Base-by-base conservation (phyloP, 2,329 filamentous ascomycete species). In the Colletotrichum graminicola region DNA sequence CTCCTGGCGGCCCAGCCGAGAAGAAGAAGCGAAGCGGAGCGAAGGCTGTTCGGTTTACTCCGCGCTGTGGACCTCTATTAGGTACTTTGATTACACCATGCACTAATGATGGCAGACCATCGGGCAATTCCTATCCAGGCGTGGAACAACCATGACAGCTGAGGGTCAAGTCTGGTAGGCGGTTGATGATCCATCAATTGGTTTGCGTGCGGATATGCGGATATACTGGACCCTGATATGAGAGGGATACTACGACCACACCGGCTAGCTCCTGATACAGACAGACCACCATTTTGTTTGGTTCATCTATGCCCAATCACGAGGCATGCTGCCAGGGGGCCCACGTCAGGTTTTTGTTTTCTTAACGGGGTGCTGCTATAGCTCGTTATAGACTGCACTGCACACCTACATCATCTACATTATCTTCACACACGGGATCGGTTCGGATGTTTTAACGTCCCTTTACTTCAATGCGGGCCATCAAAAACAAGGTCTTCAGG, bases 201-300 rank as follows among this genome's bases (percentile, higher is more conserved):
- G 57, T 36, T 29, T 43, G 41, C 41, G 6, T 43, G 41, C 41
- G 41, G 6, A 21, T 43, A 21, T 45, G 26, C 26, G 5, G 43
- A n/a, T n/a, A 41, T 32, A 34, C n/a, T n/a, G 36, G n/a, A 68
- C 39, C 4, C 26, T 39, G 23, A 54, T 54, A 68, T 63, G 64
- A 67, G 55, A 52, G 64, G 34, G 63, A 51, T 26, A 26, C 47
- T 32, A 26, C 43, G 49, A 62, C 45, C 26, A 29, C 55, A 41
- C 47, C 59, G 51, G 36, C 65, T 32, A 29, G 52, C 26, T 68
- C 64, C 65, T 71, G 64, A 59, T 68, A 59, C 68, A 68, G 51
- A 59, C 68, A 68, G 51, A 52, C 41, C 65, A 47, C 68, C 68
- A 71, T 71, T 71, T 71, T 71, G 59, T 71, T 68, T 59, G 52